Evolutionary conservation across 2,329 filamentous ascomycete genomes (phyloP).

Genomic region (Dryadomyces quercus-mongolicae): DNA sequence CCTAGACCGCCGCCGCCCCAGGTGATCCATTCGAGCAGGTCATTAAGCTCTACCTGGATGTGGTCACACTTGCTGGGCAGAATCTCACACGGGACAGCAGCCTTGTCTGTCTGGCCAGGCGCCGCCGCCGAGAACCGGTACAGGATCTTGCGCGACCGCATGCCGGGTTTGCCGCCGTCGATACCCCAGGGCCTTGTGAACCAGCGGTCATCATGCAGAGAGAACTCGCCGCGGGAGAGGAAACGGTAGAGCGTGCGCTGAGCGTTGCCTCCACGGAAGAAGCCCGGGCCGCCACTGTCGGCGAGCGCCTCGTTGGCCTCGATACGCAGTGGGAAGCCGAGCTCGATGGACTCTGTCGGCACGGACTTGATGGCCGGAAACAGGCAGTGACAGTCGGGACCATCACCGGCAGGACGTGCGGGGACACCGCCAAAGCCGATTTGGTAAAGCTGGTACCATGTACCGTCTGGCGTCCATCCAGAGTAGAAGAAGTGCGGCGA

Average conservation of each 20-base stretch:
- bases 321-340: slow-evolving; percentile 33
- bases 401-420: slow-evolving; percentile 32
- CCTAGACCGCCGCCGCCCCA: slow-evolving; percentile 37
- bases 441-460: slow-evolving; percentile 36
- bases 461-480: slow-evolving; percentile 32
- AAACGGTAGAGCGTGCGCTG: slow-evolving; percentile 35
- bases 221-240: slow-evolving; percentile 30
- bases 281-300: slow-evolving; percentile 34
- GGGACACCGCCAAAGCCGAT: slow-evolving; percentile 38
- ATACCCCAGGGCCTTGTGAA: slow-evolving; percentile 36
- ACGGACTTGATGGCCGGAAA: slow-evolving; percentile 38
- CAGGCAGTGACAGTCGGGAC: slow-evolving; percentile 35
- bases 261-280: slow-evolving; percentile 33
- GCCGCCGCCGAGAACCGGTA: slow-evolving; percentile 24
- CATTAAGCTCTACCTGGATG: slow-evolving; percentile 29
- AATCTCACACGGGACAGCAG: slow-evolving; percentile 18
- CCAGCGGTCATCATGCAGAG: slow-evolving; percentile 35
- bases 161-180: slow-evolving; percentile 31
- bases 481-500: slow-evolving; percentile 38
- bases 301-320: slow-evolving; percentile 34
- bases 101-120: no score
- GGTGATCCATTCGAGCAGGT: slow-evolving; percentile 36
- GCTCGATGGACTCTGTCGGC: slow-evolving; percentile 33
- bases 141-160: slow-evolving; percentile 27
- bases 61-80: slow-evolving; percentile 35